Conservation (phyloP, 1,139 yeast genomes). For the Scheffersomyces segobiensis region DNA sequence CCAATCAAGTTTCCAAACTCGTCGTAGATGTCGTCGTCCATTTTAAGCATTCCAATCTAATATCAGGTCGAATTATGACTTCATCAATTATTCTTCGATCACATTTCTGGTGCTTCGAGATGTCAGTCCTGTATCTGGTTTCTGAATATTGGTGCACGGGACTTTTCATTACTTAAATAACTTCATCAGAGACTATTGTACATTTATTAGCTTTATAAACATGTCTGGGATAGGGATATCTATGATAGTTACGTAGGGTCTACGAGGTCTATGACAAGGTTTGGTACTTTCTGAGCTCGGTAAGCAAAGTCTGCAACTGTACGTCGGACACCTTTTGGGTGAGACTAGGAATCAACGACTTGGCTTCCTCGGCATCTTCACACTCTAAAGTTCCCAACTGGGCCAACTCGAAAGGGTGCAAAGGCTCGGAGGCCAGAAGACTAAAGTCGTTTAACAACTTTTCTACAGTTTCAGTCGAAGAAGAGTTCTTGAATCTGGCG, state of each 20-base stretch:
- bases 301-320: slow-evolving; percentile 82
- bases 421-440: slow-evolving; percentile 53
- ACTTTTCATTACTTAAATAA: not conserved
- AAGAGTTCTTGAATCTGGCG: slow-evolving; percentile 87
- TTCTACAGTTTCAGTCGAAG: slow-evolving; percentile 92
- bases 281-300: slow-evolving; percentile 73
- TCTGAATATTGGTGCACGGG: not conserved
- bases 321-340: slow-evolving; percentile 79
- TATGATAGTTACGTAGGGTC: not conserved
- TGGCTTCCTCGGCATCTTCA: slow-evolving; percentile 97
- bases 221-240: not conserved
- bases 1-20: slow-evolving; percentile 83
- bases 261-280: slow-evolving; percentile 32
- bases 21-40: slow-evolving; percentile 61
- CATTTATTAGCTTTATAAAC: not conserved
- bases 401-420: slow-evolving; percentile 96
- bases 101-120: not conserved
- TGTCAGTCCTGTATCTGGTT: not conserved
- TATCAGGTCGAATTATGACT: not conserved
- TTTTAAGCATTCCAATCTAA: slow-evolving; percentile 3
- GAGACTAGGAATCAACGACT: slow-evolving; percentile 87
- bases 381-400: slow-evolving; percentile 92
- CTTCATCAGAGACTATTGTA: not conserved
- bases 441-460: slow-evolving; percentile 72
- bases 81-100: not conserved